Evolutionary conservation across 768 basidiomycete species (phyloP), one percentile per base, ranked within the genome.

Genomic region (Amanita rimosa): DNA sequence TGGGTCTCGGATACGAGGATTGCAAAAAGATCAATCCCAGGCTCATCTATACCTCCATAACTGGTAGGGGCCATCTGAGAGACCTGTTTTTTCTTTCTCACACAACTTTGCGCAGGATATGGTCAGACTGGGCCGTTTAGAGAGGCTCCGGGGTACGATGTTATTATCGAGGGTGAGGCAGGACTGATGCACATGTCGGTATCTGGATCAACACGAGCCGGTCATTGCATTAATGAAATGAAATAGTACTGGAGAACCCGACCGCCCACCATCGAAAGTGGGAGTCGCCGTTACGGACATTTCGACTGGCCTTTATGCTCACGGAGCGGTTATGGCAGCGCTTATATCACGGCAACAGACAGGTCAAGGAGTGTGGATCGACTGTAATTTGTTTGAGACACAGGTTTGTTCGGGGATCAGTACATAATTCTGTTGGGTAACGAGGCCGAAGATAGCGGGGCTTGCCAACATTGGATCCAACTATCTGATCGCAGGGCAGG

Each of bases 281-380:
- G 94, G 94, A 7, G 93, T 96, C 22, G 93, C 94, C 1, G 83
- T 83, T 4, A 95, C 92, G 10, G 94, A 93, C 64, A 76, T 93
- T 46, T 81, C 88, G 40, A 92, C 85, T 19, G 85, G 85, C 2
- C 72, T 97, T 21, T 96, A 94, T 62, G 83, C 91, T 4, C 91
- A 95, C 48, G 89, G 90, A 0, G 91, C 92, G 2, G 85, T 97
- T 52, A 82, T 97, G 75, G 94, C 94, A 4, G 93, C 82, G 1
- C 71, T 97, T 11, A 61, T 92, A 50, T 90, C 86, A 8, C 75
- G 91, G 17, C 74, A 79, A 50, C 79, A 84, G 58, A 96, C 93
- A 0, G 92, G 92, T 4, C 72, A 83, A 55, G 94, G 94, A 2
- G 80, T 85, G 11, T 87, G 85, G 81, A 87, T 97, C 48, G 94